Evolutionary conservation across 768 basidiomycete species (phyloP).

Genomic region (Hysterangium stoloniferum): DNA sequence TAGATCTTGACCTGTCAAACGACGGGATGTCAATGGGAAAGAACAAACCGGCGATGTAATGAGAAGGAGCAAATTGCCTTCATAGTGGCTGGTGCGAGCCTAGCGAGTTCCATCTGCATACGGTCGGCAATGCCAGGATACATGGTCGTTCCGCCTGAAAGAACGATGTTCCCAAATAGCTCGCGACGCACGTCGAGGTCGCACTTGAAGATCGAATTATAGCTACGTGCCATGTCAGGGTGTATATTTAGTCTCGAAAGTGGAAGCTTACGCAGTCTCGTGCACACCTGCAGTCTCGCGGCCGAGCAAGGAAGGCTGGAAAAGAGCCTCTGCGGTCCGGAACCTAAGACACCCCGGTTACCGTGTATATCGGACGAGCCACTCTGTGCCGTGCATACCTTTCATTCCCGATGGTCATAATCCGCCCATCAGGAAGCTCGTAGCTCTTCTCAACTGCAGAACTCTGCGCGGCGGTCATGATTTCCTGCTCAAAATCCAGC

Average conservation of each 20-base stretch:
- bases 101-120: constrained; percentile 67
- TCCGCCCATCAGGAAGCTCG: constrained; percentile 63
- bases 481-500: constrained; percentile 66
- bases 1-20: constrained; percentile 55
- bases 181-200: constrained; percentile 50
- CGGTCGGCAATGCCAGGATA: constrained; percentile 59
- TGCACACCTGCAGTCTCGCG: constrained; percentile 68
- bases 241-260: not conserved
- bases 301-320: constrained; percentile 87
- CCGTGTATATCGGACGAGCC: constrained; percentile 19
- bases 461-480: constrained; percentile 59
- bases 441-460: constrained; percentile 65
- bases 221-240: constrained; percentile 16
- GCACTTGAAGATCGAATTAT: constrained; percentile 82
- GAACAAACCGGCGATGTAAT: constrained; percentile 2
- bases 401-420: constrained; percentile 79
- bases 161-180: constrained; percentile 49
- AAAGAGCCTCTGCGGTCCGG: constrained; percentile 91
- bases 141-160: constrained; percentile 57
- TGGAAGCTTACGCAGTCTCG: constrained; percentile 63
- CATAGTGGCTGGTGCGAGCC: constrained; percentile 58
- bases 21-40: no score
- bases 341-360: constrained; percentile 30
- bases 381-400: constrained; percentile 40
- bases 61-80: constrained; percentile 31